These are phyloP conservation scores for Prunus armeniaca DNA, from an alignment of 306 rosid genomes.

Conservation along the genomic window DNA sequence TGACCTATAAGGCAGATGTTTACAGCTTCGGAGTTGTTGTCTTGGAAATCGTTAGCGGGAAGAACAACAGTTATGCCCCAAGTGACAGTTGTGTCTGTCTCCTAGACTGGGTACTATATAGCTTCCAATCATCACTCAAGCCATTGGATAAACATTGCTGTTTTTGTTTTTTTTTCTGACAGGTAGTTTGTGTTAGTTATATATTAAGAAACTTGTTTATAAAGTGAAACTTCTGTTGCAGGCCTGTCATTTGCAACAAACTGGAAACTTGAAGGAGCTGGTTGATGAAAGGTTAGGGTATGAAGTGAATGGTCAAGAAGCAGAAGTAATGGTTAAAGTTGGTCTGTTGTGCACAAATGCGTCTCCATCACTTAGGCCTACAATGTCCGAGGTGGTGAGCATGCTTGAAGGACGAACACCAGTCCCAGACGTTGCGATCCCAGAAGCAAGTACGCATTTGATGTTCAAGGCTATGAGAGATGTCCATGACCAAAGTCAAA, in stretches of 20 bases:
- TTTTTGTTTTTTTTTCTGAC: background rate
- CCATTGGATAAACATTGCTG: background rate
- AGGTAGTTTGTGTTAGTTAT: background rate
- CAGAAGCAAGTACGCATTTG: conserved; percentile 37
- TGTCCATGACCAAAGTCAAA: conserved; percentile 27
- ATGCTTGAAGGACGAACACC: conserved; percentile 51
- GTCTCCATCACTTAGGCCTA: conserved; percentile 51
- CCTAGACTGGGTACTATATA: conserved; percentile 19
- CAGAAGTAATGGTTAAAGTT: conserved; percentile 41
- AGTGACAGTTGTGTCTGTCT: background rate
- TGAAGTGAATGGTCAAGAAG: conserved; percentile 33
- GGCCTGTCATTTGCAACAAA: conserved; percentile 49
- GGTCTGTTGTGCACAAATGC: conserved; percentile 58
- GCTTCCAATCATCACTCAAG: background rate
- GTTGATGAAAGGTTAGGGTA: conserved; percentile 48
- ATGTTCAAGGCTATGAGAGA: conserved; percentile 74
- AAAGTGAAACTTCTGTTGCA: conserved; percentile 20
- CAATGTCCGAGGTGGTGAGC: conserved; percentile 59
- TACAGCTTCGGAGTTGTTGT: conserved; percentile 63
- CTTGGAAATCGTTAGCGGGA: conserved; percentile 51
- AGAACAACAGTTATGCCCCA: conserved; percentile 39
- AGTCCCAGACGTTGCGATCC: conserved; percentile 38
- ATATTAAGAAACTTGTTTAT: background rate
- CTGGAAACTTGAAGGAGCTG: conserved; percentile 42
- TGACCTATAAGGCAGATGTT: conserved; percentile 56